Conservation (phyloP, 441 rosid genomes). For the Populus trichocarpa region DNA sequence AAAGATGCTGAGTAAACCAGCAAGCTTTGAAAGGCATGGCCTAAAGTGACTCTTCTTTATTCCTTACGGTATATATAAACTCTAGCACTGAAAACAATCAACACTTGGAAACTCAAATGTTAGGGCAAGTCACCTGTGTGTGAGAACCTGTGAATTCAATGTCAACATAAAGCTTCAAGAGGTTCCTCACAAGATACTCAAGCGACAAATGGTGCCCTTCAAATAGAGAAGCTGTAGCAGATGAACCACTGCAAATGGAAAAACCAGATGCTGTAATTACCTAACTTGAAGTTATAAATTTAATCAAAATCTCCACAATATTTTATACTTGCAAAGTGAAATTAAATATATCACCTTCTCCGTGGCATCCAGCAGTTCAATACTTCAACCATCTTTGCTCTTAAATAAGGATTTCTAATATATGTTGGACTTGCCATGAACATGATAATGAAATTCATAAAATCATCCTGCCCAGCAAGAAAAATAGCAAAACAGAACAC, state of each 20-base stretch:
- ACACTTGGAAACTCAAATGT: conserved; percentile 13
- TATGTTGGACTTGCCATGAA: conserved; percentile 95
- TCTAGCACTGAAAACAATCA: conserved; percentile 2
- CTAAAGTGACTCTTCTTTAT: not conserved
- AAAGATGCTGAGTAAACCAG: not conserved
- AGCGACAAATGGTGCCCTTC: conserved; percentile 91
- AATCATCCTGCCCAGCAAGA: conserved; percentile 74
- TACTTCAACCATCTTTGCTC: conserved; percentile 99
- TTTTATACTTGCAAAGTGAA: not conserved
- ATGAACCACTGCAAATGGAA: conserved; percentile 65
- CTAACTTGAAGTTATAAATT: not conserved
- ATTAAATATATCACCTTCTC: conserved; percentile 50
- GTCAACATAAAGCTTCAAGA: conserved; percentile 96
- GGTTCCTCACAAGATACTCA: conserved; percentile 46
- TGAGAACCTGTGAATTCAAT: conserved; percentile 99
- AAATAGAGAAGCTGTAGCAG: conserved; percentile 76
- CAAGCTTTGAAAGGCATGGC: not conserved
- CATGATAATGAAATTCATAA: conserved; percentile 98
- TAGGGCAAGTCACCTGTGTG: conserved; percentile 75
- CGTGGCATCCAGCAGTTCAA: conserved; percentile 99
- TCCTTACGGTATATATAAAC: not conserved
- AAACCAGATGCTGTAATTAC: conserved; percentile 16
- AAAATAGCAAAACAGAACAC: conserved; percentile 2
- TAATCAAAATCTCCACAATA: not conserved
- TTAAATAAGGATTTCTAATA: conserved; percentile 89